Evolutionary conservation across 1,139 yeast species (phyloP), one percentile per base, ranked within the genome.

Genomic region (Suzukiozyma palmioleophila): DNA sequence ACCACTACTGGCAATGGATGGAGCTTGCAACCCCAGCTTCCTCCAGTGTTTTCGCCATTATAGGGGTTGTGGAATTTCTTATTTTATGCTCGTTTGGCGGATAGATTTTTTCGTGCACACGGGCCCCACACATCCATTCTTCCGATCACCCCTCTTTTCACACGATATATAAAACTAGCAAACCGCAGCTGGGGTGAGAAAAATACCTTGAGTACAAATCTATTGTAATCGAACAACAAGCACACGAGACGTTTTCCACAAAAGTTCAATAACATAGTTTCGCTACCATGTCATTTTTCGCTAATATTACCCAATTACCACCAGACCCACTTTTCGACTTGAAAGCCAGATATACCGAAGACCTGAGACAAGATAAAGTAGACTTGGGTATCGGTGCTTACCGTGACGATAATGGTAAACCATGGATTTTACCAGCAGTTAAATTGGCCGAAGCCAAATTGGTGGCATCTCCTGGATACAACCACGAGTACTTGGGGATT

Each of bases 351-450:
- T 85, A 67, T 65, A 66, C 67, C 43, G 75, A 77, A 32, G 96
- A 90, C 55, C 53, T 78, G 10, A 69, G 88, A 43, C 25, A 71
- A 5, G 72, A 76, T 44, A 92, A 90, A 69, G 88, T 90, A 48
- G 96, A 89, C 63, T 72, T 88, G 49, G 97, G 97, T 41, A 90
- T 90, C 45, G 97, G 97, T 48, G 97, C 97, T 36, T 92, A 92
- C 73, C 80, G 97, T 64, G 97, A 90, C 61, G 84, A 88, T 62
- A 64, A 68, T 49, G 97, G 97, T 41, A 85, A 88, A 64, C 97
- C 97, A 38, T 90, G 92, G 88, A 89, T 92, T 40, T 73, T 92
- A 39, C 95, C 96, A 7, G 81, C 95, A 9, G 97, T 92, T 12
- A 77, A 68, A 48, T 65, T 70, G 49, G 95, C 95, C 36, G 97